Evolutionary conservation across 805 yeast species (phyloP).

Genomic region (Cyberlindnera bimundalis): DNA sequence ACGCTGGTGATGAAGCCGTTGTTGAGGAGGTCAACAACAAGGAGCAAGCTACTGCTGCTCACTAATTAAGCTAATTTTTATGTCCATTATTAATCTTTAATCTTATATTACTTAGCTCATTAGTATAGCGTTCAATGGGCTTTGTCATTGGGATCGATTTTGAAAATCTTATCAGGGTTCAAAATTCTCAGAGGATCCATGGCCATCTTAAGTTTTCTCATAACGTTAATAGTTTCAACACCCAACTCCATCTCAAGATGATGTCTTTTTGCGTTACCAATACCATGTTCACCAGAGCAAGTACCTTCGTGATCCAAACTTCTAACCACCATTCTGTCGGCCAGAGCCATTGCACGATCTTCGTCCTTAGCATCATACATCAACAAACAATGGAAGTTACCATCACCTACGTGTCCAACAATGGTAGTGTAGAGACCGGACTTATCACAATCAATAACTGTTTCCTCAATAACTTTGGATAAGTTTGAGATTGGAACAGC

Average conservation of each 20-base stretch:
- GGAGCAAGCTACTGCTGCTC: not conserved
- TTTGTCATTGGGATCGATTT: slow-evolving; percentile 53
- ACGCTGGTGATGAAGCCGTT: slow-evolving; percentile 6
- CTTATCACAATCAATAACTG: slow-evolving; percentile 53
- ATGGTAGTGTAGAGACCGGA: slow-evolving; percentile 55
- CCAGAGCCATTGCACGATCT: slow-evolving; percentile 45
- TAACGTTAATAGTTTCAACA: slow-evolving; percentile 56
- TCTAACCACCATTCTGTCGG: slow-evolving; percentile 58
- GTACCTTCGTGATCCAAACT: slow-evolving; percentile 76
- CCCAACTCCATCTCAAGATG: slow-evolving; percentile 64
- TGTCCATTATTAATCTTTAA: not conserved
- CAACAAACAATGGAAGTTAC: slow-evolving; percentile 70
- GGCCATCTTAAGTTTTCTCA: slow-evolving; percentile 71
- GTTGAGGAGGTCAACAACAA: not conserved
- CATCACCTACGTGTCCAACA: slow-evolving; percentile 83
- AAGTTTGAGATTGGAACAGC: slow-evolving; percentile 74
- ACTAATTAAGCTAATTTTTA: not conserved
- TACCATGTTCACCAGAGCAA: slow-evolving; percentile 84
- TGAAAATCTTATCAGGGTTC: slow-evolving; percentile 78
- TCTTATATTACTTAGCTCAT: not conserved
- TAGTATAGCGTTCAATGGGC: slow-evolving; percentile 4
- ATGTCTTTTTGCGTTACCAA: slow-evolving; percentile 71
- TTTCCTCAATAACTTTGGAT: slow-evolving; percentile 56
- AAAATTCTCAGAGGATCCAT: slow-evolving; percentile 69
- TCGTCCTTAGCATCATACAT: slow-evolving; percentile 53